phyloP scores from a whole-genome alignment of 2,329 filamentous ascomycete genomes.

The Aspergillus latus region DNA sequence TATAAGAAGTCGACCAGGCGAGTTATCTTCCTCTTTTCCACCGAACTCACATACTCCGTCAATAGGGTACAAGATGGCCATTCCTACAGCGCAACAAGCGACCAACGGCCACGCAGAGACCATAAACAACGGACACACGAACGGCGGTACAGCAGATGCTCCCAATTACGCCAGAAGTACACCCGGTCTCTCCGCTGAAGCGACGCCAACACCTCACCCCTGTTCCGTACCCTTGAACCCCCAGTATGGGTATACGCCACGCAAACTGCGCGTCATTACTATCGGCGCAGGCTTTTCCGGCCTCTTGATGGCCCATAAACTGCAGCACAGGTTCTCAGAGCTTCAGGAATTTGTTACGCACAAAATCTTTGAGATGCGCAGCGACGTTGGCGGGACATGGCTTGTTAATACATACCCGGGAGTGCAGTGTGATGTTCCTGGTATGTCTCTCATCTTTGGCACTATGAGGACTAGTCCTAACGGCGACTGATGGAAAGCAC shows the following conservation, averaged over 20 bases:
- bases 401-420: constrained; percentile 25
- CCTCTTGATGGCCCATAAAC: constrained; percentile 42
- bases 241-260: constrained; percentile 25
- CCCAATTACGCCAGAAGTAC: neutral
- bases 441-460: neutral
- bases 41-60: too few species aligned
- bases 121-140: too few species aligned
- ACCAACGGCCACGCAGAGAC: neutral
- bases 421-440: constrained; percentile 29
- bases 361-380: constrained; percentile 46
- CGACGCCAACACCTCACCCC: constrained; percentile 1
- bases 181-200: neutral
- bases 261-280: constrained; percentile 22
- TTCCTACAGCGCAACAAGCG: neutral
- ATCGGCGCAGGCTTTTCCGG: constrained; percentile 32
- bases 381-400: constrained; percentile 25
- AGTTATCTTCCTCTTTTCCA: too few species aligned
- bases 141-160: neutral
- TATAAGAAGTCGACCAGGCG: too few species aligned
- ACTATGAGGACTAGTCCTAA: too few species aligned
- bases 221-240: constrained; percentile 12
- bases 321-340: constrained; percentile 37
- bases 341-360: constrained; percentile 36
- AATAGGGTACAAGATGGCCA: constrained; percentile 2
- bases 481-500: constrained; percentile 2